Evolutionary conservation across 768 basidiomycete genomes (phyloP), one percentile per base, ranked within the genome.

Genomic region (Pluteus cervinus): DNA sequence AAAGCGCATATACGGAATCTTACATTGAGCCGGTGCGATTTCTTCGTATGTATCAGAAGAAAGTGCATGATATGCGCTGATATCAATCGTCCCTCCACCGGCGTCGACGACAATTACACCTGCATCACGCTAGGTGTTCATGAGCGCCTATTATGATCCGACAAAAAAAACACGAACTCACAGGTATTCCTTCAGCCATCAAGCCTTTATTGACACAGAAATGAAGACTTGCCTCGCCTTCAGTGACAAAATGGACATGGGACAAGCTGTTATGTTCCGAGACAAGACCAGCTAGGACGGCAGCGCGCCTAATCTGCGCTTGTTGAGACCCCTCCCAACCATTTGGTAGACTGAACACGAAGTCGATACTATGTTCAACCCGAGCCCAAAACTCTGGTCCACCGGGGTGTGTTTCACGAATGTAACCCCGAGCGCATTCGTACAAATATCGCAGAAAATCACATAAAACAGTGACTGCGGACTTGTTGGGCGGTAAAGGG

Each of bases 51-150:
- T 36, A 9, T 55, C 47, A 53, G n/a, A 45, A 46, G n/a, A 50
- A 48, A 46, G 66, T 62, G n/a, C 14, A 22, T 61, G 62, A 40
- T 80, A 81, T 8, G 71, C 61, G 41, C 73, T 78, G 28, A 80
- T 58, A 42, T 81, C 78, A 18, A 81, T 60, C 0, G 76, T 81
- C 14, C 76, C 79, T 29, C 76, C 76, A 5, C 79, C 78, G 3
- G 76, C 75, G 41, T 81, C 76, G 12, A 79, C 68, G 23, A 80
- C 60, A 40, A 75, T 56, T 3, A 78, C 56, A 1, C 70, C 73
- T 10, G n/a, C n/a, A n/a, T n/a, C n/a, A n/a, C n/a, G n/a, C n/a
- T n/a, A n/a, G n/a, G n/a, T n/a, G n/a, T n/a, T n/a, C n/a, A n/a
- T n/a, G n/a, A n/a, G n/a, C n/a, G n/a, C n/a, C n/a, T n/a, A n/a